Conservation (phyloP, 352 stramenopile species). For the Pythium vanterpoolii region DNA sequence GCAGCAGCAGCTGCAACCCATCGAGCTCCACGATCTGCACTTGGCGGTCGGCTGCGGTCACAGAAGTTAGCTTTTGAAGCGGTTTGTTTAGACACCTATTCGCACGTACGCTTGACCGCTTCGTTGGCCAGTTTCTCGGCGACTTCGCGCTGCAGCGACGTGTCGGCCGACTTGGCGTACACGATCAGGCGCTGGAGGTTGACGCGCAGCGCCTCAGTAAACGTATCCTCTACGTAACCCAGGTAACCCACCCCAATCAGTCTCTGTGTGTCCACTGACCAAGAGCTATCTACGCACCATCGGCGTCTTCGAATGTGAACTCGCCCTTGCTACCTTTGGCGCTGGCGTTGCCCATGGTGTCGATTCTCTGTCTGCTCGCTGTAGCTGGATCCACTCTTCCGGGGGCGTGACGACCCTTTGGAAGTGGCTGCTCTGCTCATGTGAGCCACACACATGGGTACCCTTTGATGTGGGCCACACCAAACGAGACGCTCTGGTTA, state of each 20-base stretch:
- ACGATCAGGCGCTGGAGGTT: slow-evolving; percentile 91
- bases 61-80: background rate
- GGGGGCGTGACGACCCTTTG: slow-evolving; percentile 19
- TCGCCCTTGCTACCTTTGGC: slow-evolving; percentile 76
- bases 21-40: slow-evolving; percentile 94
- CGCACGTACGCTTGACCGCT: slow-evolving; percentile 86
- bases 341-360: slow-evolving; percentile 41
- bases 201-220: slow-evolving; percentile 84
- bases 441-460: slow-evolving; percentile 21
- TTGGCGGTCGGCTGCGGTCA: slow-evolving; percentile 78
- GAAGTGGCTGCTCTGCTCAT: slow-evolving; percentile 1
- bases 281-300: slow-evolving; percentile 30
- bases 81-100: background rate
- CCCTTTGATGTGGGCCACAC: slow-evolving; percentile 18
- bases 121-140: slow-evolving; percentile 95
- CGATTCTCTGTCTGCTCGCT: background rate
- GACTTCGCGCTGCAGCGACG: slow-evolving; percentile 87
- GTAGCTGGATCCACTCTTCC: too few relatives aligned
- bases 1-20: slow-evolving; percentile 90
- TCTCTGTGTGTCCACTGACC: background rate
- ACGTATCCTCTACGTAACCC: slow-evolving; percentile 65
- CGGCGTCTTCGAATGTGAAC: slow-evolving; percentile 74
- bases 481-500: background rate
- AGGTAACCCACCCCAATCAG: background rate
- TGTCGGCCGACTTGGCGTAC: slow-evolving; percentile 91